These are phyloP conservation scores for Collariella sp. DNA, from an alignment of 495 filamentous ascomycete genomes.

Conservation along the genomic window DNA sequence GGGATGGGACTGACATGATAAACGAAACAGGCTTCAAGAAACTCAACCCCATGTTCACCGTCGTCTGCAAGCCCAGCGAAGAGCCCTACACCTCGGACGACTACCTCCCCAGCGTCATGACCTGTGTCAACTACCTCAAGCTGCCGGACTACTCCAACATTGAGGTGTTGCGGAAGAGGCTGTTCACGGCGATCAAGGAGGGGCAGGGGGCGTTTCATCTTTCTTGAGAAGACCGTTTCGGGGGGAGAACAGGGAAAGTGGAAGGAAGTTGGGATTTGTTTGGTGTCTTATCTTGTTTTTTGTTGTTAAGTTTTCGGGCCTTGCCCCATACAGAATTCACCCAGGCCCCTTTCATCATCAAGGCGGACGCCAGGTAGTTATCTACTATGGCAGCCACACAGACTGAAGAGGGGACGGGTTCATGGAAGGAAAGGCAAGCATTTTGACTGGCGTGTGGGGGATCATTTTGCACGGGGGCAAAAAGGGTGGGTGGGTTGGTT, in stretches of 20 bases:
- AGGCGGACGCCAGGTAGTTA: too few relatives aligned
- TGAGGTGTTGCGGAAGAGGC: constrained; percentile 61
- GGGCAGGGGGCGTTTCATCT: constrained; percentile 99
- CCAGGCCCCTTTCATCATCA: too few relatives aligned
- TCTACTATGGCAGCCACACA: too few relatives aligned
- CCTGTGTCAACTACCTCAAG: constrained; percentile 98
- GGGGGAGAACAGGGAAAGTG: neutral
- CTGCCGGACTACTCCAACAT: constrained; percentile 88
- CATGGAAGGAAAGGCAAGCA: too few relatives aligned
- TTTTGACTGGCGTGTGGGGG: too few relatives aligned
- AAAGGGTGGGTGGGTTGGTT: too few relatives aligned
- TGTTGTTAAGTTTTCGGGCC: too few relatives aligned
- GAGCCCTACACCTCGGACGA: constrained; percentile 91
- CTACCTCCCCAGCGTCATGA: constrained; percentile 98
- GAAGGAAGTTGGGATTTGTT: too few relatives aligned
- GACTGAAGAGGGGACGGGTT: too few relatives aligned
- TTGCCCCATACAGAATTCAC: too few relatives aligned
- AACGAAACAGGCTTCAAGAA: constrained; percentile 73
- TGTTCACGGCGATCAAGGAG: constrained; percentile 84
- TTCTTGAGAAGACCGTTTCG: constrained; percentile 51
- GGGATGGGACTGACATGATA: constrained; percentile 7
- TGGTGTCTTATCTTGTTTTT: too few relatives aligned
- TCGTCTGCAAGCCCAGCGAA: constrained; percentile 96
- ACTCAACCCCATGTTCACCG: constrained; percentile 95
- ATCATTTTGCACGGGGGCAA: too few relatives aligned